Evolutionary conservation across 768 basidiomycete species (phyloP).

Genomic region (Amanita rimosa): DNA sequence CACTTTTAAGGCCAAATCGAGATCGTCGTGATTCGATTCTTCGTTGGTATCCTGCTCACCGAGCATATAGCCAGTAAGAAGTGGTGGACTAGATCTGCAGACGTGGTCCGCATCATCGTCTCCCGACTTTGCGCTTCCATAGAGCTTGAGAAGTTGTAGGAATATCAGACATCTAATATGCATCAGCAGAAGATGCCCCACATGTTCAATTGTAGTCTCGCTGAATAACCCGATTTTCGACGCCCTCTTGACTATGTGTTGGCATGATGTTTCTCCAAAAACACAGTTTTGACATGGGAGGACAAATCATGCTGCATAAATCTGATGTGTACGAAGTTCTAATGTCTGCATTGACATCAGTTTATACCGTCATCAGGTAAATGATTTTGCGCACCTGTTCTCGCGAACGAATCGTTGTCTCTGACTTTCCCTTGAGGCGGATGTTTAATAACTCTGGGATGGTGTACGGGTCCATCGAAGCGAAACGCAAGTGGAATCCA

Average conservation of each 20-base stretch:
- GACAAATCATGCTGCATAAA: conserved; percentile 44
- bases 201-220: conserved; percentile 53
- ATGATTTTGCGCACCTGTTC: conserved; percentile 39
- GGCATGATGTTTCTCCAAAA: conserved; percentile 66
- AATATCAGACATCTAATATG: background rate
- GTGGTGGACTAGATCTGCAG: conserved; percentile 76
- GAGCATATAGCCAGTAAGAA: conserved; percentile 81
- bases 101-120: conserved; percentile 37
- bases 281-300: conserved; percentile 43
- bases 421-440: conserved; percentile 48
- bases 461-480: no score
- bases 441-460: conserved; percentile 58
- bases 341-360: conserved; percentile 43
- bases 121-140: conserved; percentile 47
- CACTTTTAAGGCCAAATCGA: conserved; percentile 19
- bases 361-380: background rate
- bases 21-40: conserved; percentile 20
- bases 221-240: conserved; percentile 64
- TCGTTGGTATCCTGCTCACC: conserved; percentile 38
- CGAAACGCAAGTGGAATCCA: no score
- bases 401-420: conserved; percentile 28
- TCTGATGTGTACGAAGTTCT: conserved; percentile 63
- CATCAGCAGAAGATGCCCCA: conserved; percentile 12
- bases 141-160: conserved; percentile 58
- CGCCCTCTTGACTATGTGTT: conserved; percentile 54